Conservation (phyloP, 306 rosid species). For the Pyrus betulifolia region DNA sequence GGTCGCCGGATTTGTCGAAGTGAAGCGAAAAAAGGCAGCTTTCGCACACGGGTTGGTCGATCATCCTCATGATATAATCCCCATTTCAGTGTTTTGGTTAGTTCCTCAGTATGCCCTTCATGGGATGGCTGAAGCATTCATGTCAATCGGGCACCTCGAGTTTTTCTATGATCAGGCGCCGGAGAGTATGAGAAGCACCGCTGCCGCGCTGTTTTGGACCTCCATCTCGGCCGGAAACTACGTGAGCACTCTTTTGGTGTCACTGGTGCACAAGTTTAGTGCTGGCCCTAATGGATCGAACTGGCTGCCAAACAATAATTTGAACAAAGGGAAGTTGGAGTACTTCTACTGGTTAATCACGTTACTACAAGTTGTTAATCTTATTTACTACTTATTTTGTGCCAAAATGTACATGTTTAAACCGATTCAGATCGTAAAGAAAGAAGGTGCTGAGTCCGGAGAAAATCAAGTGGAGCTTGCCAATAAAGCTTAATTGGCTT, state of each 20-base stretch:
- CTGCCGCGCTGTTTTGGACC: conserved; percentile 74
- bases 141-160: conserved; percentile 89
- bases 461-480: conserved; percentile 49
- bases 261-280: conserved; percentile 57
- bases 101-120: conserved; percentile 84
- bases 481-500: conserved; percentile 16
- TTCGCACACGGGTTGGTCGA: conserved; percentile 36
- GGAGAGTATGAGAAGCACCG: conserved; percentile 91
- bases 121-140: conserved; percentile 92
- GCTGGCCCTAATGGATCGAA: conserved; percentile 58
- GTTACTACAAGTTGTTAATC: conserved; percentile 41
- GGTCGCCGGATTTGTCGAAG: conserved; percentile 68
- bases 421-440: conserved; percentile 48
- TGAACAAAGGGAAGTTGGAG: conserved; percentile 69
- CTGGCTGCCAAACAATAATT: conserved; percentile 73
- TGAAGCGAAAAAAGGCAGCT: conserved; percentile 54
- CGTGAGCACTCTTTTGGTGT: conserved; percentile 61
- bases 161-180: conserved; percentile 93
- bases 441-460: conserved; percentile 15
- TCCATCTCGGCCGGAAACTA: conserved; percentile 64
- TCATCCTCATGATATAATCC: conserved; percentile 37
- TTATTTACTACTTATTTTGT: conserved; percentile 53
- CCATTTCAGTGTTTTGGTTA: conserved; percentile 80
- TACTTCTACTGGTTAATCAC: conserved; percentile 87
- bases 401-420: conserved; percentile 64